Conservation (phyloP, 345 rosid species). For the Balakata baccata region DNA sequence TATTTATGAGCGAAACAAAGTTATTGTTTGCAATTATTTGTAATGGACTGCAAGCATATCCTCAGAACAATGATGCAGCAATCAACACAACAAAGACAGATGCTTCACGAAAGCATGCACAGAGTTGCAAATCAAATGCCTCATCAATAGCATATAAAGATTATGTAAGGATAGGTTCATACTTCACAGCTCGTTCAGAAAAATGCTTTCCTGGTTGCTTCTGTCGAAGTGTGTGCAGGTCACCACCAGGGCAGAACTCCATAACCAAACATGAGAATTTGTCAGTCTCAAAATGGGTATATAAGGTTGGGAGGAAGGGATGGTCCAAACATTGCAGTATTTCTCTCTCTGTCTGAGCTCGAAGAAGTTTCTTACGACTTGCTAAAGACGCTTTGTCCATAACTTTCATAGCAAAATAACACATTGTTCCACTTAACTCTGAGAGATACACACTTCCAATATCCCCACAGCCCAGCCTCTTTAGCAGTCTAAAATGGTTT, state of each 20-base stretch:
- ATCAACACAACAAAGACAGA: not conserved
- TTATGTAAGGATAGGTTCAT: constrained; percentile 24
- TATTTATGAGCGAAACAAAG: not conserved
- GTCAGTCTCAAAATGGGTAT: constrained; percentile 76
- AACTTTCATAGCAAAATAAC: constrained; percentile 76
- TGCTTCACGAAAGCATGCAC: constrained; percentile 4
- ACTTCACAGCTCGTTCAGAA: constrained; percentile 80
- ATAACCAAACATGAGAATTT: constrained; percentile 81
- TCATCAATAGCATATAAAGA: not conserved
- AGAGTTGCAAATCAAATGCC: not conserved
- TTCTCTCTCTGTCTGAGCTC: constrained; percentile 85
- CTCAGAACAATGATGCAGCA: not conserved
- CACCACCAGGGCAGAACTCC: constrained; percentile 93
- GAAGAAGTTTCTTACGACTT: constrained; percentile 70
- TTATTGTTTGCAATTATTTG: not conserved
- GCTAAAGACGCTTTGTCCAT: constrained; percentile 74
- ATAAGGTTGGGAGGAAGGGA: constrained; percentile 77
- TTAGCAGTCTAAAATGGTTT: constrained; percentile 71
- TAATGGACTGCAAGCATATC: not conserved
- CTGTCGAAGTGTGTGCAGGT: constrained; percentile 76
- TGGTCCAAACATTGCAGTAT: constrained; percentile 72
- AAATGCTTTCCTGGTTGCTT: constrained; percentile 79
- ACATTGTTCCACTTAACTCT: constrained; percentile 60
- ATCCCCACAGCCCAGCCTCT: constrained; percentile 77
- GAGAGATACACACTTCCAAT: constrained; percentile 80